A percentile compares a stretch with the other conserved stretches of the same genome.
phyloP scores from a whole-genome alignment of 805 yeast genomes.

The Candida xyloterini region DNA sequence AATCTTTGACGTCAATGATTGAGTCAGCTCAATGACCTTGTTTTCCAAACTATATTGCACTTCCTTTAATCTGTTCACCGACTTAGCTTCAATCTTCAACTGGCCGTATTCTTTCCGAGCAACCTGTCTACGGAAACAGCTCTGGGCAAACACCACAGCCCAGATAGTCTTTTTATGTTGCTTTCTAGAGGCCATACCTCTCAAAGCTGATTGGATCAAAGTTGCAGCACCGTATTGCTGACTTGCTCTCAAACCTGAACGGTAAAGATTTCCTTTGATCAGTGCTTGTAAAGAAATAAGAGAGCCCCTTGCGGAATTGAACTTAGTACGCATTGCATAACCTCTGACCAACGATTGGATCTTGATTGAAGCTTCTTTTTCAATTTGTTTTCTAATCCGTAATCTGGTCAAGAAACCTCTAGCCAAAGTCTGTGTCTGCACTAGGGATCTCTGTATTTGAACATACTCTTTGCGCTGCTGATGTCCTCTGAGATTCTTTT shows the following conservation, averaged over 20 bases:
- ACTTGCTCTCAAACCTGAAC: constrained; percentile 48
- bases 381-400: constrained; percentile 52
- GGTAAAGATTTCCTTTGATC: constrained; percentile 50
- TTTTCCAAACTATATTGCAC: constrained; percentile 92
- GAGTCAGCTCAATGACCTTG: constrained; percentile 95
- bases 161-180: constrained; percentile 43
- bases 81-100: constrained; percentile 84
- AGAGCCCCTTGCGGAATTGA: constrained; percentile 35
- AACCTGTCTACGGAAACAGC: constrained; percentile 67
- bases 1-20: constrained; percentile 71
- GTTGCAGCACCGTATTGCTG: constrained; percentile 64
- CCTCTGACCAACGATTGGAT: constrained; percentile 72
- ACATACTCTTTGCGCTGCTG: constrained; percentile 60
- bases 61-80: constrained; percentile 85
- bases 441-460: constrained; percentile 52
- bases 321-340: constrained; percentile 42
- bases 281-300: constrained; percentile 44
- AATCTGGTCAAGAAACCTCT: constrained; percentile 62
- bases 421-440: constrained; percentile 55
- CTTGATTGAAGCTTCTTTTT: constrained; percentile 57
- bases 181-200: constrained; percentile 64
- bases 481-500: constrained; percentile 71
- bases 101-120: constrained; percentile 65
- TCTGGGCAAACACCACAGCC: constrained; percentile 71
- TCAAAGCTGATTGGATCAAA: constrained; percentile 67